phyloP scores from a whole-genome alignment of 2,329 filamentous ascomycete species.

The Xylariaceae sp. region DNA sequence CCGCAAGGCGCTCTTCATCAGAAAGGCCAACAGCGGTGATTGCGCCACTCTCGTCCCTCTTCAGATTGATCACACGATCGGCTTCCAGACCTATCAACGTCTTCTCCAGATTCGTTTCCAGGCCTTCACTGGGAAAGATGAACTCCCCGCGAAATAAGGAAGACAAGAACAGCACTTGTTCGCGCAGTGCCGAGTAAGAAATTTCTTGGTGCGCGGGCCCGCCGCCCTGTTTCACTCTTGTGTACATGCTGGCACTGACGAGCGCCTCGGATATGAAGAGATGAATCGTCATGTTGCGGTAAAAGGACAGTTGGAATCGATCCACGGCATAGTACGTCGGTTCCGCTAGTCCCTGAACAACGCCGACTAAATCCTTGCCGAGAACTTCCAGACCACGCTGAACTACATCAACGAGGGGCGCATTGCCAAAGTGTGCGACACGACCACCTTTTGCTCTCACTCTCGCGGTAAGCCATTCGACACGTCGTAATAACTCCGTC shows the following conservation, averaged over 20 bases:
- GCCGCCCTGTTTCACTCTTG: constrained; percentile 84
- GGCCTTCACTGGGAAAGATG: constrained; percentile 86
- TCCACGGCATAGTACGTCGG: constrained; percentile 94
- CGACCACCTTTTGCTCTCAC: constrained; percentile 83
- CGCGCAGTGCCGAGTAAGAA: constrained; percentile 64
- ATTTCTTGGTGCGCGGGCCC: constrained; percentile 78
- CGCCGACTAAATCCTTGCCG: constrained; percentile 81
- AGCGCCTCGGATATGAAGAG: constrained; percentile 92
- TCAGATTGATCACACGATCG: constrained; percentile 71
- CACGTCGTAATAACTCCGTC: constrained; percentile 75
- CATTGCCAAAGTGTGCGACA: constrained; percentile 86
- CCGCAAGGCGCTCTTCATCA: constrained; percentile 68
- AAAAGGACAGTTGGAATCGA: constrained; percentile 94
- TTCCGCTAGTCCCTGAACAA: constrained; percentile 75
- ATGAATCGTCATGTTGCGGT: constrained; percentile 99
- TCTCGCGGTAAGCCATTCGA: constrained; percentile 83
- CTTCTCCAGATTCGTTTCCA: constrained; percentile 74
- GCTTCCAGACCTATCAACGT: constrained; percentile 74
- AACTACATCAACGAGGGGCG: constrained; percentile 75
- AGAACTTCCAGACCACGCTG: constrained; percentile 88
- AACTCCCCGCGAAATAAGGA: constrained; percentile 95
- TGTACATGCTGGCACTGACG: constrained; percentile 88
- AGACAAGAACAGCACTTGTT: constrained; percentile 85
- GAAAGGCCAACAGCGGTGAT: constrained; percentile 71
- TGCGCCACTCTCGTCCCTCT: constrained; percentile 50